Conservation (phyloP, 495 filamentous ascomycete species). For the Diplogelasinospora grovesii region DNA sequence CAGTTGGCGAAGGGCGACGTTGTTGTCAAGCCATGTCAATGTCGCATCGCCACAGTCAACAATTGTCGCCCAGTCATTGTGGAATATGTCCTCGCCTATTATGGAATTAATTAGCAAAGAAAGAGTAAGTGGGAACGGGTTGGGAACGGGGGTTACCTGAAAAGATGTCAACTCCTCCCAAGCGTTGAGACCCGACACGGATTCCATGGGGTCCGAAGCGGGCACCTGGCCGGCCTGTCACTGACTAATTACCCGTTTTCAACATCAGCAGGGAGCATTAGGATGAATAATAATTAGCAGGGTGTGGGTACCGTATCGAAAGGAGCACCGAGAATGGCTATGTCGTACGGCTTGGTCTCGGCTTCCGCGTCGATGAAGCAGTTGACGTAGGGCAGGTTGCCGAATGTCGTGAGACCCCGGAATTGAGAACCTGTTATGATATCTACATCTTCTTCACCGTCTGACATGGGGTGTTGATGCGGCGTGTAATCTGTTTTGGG, state of each 20-base stretch:
- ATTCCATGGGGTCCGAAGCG: constrained; percentile 79
- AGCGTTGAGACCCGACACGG: constrained; percentile 53
- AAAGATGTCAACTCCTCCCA: constrained; percentile 25
- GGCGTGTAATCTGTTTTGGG: not conserved
- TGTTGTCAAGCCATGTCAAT: constrained; percentile 62
- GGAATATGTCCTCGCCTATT: not conserved
- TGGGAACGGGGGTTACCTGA: constrained; percentile 18
- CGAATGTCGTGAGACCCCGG: constrained; percentile 66
- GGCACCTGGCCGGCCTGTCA: constrained; percentile 55
- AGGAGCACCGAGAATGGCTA: constrained; percentile 68
- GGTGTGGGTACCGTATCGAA: constrained; percentile 35
- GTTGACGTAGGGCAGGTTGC: constrained; percentile 68
- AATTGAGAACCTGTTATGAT: constrained; percentile 3
- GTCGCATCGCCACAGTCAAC: constrained; percentile 75
- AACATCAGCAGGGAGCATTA: too few species aligned
- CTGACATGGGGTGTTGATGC: not conserved
- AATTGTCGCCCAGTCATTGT: constrained; percentile 33
- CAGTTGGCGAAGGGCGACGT: constrained; percentile 67
- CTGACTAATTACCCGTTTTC: not conserved
- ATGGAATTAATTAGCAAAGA: not conserved
- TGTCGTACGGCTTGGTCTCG: constrained; percentile 57
- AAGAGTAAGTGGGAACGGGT: not conserved
- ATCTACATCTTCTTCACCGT: not conserved
- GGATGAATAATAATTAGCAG: not conserved
- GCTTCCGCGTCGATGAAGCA: constrained; percentile 62